Percentiles rank a stretch among this genome's conserved stretches.
Evolutionary conservation across 495 filamentous ascomycete species (phyloP).

Genomic region (Daldinia decipiens): DNA sequence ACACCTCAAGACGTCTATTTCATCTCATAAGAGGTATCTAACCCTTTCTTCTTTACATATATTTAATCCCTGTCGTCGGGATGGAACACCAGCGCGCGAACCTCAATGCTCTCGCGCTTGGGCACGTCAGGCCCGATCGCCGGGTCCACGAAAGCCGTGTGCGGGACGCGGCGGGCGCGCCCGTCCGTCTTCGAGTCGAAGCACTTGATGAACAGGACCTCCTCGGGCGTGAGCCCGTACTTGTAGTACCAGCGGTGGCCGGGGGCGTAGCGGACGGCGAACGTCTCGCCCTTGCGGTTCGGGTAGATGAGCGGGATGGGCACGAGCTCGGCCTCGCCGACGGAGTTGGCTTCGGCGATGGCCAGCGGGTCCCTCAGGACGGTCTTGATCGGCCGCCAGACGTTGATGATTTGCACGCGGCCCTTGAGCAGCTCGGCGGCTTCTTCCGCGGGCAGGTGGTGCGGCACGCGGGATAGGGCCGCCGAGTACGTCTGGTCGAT

Average conservation of each 20-base stretch:
- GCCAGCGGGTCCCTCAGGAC: slow-evolving; percentile 71
- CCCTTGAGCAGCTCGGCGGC: slow-evolving; percentile 69
- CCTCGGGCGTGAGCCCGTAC: slow-evolving; percentile 69
- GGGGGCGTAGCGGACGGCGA: slow-evolving; percentile 67
- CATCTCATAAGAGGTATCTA: background rate
- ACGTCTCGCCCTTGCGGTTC: slow-evolving; percentile 76
- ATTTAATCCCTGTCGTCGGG: slow-evolving; percentile 46
- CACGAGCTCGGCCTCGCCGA: slow-evolving; percentile 74
- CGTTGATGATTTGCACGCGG: slow-evolving; percentile 81
- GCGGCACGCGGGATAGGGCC: slow-evolving; percentile 62
- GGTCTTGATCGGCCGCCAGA: slow-evolving; percentile 77
- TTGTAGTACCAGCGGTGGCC: slow-evolving; percentile 81
- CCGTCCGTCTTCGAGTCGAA: slow-evolving; percentile 72
- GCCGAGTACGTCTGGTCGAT: slow-evolving; percentile 77
- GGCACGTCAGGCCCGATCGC: slow-evolving; percentile 57
- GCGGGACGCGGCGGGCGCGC: slow-evolving; percentile 69
- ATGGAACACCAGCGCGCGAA: slow-evolving; percentile 65
- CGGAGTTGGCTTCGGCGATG: slow-evolving; percentile 68
- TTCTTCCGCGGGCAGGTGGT: slow-evolving; percentile 69
- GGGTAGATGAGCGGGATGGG: slow-evolving; percentile 77
- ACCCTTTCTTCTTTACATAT: background rate
- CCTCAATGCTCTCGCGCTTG: slow-evolving; percentile 71
- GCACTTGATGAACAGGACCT: slow-evolving; percentile 76
- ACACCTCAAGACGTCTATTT: background rate
- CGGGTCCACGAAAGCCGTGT: slow-evolving; percentile 70